Base-by-base conservation (phyloP, 139 green algal genomes). In the Trebouxia sp. region DNA sequence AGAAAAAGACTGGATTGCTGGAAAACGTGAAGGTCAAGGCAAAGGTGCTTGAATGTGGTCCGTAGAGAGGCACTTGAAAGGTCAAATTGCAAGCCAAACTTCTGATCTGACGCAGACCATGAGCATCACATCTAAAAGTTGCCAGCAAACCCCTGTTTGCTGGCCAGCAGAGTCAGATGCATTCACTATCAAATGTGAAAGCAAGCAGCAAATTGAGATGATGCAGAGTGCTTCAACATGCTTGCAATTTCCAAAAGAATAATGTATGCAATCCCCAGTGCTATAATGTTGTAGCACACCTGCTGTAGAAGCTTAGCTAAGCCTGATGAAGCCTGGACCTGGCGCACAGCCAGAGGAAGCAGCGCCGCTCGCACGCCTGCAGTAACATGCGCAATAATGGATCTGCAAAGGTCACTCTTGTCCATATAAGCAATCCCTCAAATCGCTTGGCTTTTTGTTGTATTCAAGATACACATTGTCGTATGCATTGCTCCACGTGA, bases 331-430 rank as follows among this genome's bases (percentile, higher is more conserved):
- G 87, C 85, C 45, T 75, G 76, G 53, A 88, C 84, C 77, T 81
- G 80, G 70, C 85, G 69, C 9, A 90, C 41, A 9, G 80, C 69
- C 8, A 90, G 11, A 10, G 87, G 87, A 20, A 91, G 65, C 80
- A 91, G 56, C n/a, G 80, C 86, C 3, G 62, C 43, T 20, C 87
- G 80, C 9, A 91, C 80, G 42, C 75, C 56, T 62, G 84, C 65
- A 45, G 15, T 22, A 6, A 14, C 41, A 20, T 39, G 41, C 83
- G 47, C 48, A 62, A 3, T 62, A 30, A 24, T 83, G 55, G 38
- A 82, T 67, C n/a, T 69, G 58, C 0, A 48, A 79, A 43, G 82
- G 74, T 14, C 66, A 51, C 22, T 79, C 26, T 56, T 45, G 79
- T 28, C 11, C 30, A 51, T 42, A 47, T 10, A 11, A 6, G 14